Evolutionary conservation across 176 grass and related monocot species (phyloP).

Genomic region (Elymus sibiricus): DNA sequence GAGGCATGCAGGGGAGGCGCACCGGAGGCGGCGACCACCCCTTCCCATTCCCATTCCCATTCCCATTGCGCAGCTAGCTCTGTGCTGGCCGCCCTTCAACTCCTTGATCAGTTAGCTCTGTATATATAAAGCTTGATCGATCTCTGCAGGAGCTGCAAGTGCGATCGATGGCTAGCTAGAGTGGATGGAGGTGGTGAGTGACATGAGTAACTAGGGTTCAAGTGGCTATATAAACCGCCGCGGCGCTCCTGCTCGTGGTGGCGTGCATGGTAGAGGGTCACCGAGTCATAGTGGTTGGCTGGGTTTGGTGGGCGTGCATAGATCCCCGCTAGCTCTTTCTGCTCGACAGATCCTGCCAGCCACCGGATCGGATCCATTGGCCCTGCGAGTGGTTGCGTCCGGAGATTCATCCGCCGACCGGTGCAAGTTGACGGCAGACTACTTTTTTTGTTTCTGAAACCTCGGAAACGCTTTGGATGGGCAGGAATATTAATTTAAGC

Average conservation of each 20-base stretch:
- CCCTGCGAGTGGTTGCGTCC: slow-evolving; percentile 3
- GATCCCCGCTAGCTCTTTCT: not conserved
- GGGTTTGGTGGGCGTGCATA: slow-evolving; percentile 46
- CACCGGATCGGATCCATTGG: not conserved
- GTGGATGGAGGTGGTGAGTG: slow-evolving; percentile 13
- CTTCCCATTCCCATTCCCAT: not conserved
- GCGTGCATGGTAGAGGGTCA: slow-evolving; percentile 51
- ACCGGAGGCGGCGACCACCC: slow-evolving; percentile 2
- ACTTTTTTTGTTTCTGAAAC: not conserved
- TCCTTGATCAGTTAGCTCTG: not conserved
- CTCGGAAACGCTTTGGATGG: not conserved
- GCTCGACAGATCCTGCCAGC: not conserved
- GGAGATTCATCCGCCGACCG: not conserved
- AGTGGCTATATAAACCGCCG: slow-evolving; percentile 28
- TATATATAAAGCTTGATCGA: too few species aligned
- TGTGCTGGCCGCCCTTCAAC: not conserved
- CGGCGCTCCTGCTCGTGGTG: not conserved
- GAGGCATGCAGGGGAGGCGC: slow-evolving; percentile 37
- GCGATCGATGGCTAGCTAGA: not conserved
- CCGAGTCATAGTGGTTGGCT: slow-evolving; percentile 37
- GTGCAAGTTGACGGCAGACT: not conserved
- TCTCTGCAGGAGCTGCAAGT: not conserved
- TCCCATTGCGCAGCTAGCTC: not conserved
- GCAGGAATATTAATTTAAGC: not conserved
- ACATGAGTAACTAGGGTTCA: slow-evolving; percentile 7